Conservation (phyloP, 176 grass and related monocot genomes). For the Ensete ventricosum region DNA sequence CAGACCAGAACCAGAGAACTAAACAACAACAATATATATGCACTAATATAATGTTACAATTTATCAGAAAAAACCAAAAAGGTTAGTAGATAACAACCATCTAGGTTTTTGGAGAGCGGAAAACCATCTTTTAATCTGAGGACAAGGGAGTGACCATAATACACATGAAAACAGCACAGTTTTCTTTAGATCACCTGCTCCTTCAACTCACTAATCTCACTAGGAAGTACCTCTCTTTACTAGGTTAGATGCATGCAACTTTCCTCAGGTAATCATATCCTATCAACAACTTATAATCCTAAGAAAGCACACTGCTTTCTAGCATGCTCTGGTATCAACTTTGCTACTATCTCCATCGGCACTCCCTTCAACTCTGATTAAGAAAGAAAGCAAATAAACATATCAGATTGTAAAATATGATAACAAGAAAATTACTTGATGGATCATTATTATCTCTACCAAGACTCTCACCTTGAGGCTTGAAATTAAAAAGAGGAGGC, state of each 20-base stretch:
- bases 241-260: not conserved
- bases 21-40: not conserved
- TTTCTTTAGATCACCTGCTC: too few species aligned
- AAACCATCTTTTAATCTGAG: not conserved
- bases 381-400: conserved; percentile 17
- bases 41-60: conserved; percentile 15
- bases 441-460: not conserved
- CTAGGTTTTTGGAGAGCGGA: not conserved
- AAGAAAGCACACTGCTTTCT: conserved; percentile 29
- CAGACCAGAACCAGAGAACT: not conserved
- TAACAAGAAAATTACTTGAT: conserved; percentile 1
- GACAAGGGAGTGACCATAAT: too few species aligned
- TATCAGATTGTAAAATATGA: not conserved
- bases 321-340: conserved; percentile 67
- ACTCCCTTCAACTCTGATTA: conserved; percentile 64
- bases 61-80: not conserved
- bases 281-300: conserved; percentile 17
- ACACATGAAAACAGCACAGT: not conserved
- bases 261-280: not conserved
- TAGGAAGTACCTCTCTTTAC: not conserved
- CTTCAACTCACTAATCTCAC: not conserved
- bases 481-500: conserved; percentile 84
- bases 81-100: not conserved
- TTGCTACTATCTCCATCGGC: conserved; percentile 41
- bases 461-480: conserved; percentile 48